Evolutionary conservation across 352 stramenopile genomes (phyloP).

Genomic region (Salisapilia sapeloensis): DNA sequence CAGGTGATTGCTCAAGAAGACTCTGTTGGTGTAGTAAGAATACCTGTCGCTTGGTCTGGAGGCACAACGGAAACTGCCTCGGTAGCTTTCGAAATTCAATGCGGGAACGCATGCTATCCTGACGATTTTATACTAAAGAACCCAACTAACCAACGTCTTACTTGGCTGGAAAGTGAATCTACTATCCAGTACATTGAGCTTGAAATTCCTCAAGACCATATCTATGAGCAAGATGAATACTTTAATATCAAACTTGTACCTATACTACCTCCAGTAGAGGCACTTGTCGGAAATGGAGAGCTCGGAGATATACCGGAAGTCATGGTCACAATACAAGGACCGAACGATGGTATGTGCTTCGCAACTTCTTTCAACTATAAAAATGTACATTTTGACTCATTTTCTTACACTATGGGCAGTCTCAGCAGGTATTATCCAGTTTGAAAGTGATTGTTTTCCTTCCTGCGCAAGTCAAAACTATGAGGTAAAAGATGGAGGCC

Average conservation of each 20-base stretch:
- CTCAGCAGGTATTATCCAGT: conserved; percentile 26
- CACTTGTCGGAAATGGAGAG: conserved; percentile 9
- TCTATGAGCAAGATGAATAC: conserved; percentile 31
- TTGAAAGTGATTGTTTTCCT: conserved; percentile 51
- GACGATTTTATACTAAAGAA: conserved; percentile 22
- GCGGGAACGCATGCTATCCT: conserved; percentile 19
- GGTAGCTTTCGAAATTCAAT: conserved; percentile 22
- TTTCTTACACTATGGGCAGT: conserved; percentile 3
- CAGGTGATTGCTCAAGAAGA: conserved; percentile 26
- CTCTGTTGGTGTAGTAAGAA: conserved; percentile 15
- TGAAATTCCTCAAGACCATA: conserved; percentile 16
- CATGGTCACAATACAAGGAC: conserved; percentile 30
- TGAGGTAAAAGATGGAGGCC: conserved; percentile 17
- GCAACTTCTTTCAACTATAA: not conserved
- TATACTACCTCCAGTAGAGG: conserved; percentile 8
- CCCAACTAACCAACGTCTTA: conserved; percentile 9
- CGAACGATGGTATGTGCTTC: conserved; percentile 19
- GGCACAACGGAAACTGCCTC: conserved; percentile 25
- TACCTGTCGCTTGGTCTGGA: conserved; percentile 39
- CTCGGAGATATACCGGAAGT: conserved; percentile 24
- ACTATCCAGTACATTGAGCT: conserved; percentile 23
- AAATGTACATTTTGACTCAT: not conserved
- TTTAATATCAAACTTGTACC: conserved; percentile 22
- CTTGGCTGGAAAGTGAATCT: conserved; percentile 20
- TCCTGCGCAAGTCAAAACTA: conserved; percentile 30